These are phyloP conservation scores for Neophaeococcomyces mojaviensis DNA, from an alignment of 2,329 filamentous ascomycete genomes.

Conservation along the genomic window DNA sequence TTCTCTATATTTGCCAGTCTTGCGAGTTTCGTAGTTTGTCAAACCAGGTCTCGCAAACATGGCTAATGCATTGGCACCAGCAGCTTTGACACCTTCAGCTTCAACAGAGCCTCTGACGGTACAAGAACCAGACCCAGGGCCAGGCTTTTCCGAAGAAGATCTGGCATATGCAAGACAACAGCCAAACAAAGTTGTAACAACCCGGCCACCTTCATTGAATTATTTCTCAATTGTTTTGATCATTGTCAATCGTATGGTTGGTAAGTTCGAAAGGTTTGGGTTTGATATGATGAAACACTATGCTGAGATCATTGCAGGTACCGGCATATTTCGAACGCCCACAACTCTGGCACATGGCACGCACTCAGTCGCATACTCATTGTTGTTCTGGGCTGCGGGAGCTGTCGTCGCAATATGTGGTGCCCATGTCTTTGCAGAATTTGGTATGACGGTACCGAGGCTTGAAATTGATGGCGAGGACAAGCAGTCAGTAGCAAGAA, in stretches of 20 bases:
- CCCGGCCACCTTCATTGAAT: constrained; percentile 1
- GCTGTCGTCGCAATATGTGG: constrained; percentile 41
- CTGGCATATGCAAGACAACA: background rate
- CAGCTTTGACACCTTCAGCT: background rate
- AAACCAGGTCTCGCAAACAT: too few species aligned
- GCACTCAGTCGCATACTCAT: constrained; percentile 39
- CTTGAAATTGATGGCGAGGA: constrained; percentile 3
- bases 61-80: background rate
- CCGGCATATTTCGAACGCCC: constrained; percentile 45
- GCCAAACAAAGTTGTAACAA: constrained; percentile 9
- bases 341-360: constrained; percentile 38
- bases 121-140: background rate
- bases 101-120: background rate
- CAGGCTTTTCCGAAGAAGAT: constrained; percentile 6
- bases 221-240: constrained; percentile 8
- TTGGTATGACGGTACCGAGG: constrained; percentile 41
- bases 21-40: too few species aligned
- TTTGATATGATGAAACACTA: background rate
- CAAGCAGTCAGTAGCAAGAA: constrained; percentile 8
- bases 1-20: too few species aligned
- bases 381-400: constrained; percentile 45
- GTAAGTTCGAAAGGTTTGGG: background rate
- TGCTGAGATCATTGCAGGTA: constrained; percentile 26
- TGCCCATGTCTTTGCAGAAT: constrained; percentile 41
- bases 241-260: constrained; percentile 9